These are phyloP conservation scores for Beauveria asiatica DNA, from an alignment of 2,329 filamentous ascomycete species.

Conservation along the genomic window DNA sequence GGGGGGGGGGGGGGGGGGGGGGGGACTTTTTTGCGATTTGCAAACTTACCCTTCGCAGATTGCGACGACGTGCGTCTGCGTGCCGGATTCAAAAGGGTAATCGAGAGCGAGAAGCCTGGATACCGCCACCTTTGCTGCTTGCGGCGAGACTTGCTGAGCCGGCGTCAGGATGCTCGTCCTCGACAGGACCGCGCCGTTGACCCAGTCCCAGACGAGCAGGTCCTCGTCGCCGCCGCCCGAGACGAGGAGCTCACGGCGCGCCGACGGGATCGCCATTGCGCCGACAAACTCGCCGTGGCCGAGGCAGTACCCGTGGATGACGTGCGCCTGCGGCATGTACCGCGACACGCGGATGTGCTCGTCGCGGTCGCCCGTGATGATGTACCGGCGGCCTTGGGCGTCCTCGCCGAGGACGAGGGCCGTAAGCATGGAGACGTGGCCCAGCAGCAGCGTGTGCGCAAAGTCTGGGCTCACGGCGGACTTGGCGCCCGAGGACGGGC, in stretches of 20 bases:
- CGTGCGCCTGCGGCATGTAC: constrained; percentile 70
- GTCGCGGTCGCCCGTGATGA: constrained; percentile 49
- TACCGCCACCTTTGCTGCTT: constrained; percentile 38
- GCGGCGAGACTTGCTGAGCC: constrained; percentile 29
- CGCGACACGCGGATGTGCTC: constrained; percentile 82
- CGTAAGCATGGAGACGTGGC: constrained; percentile 93
- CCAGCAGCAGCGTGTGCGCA: constrained; percentile 70
- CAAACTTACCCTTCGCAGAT: constrained; percentile 38
- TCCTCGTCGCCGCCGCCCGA: constrained; percentile 81
- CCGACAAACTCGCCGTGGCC: constrained; percentile 82
- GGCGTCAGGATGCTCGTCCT: constrained; percentile 43
- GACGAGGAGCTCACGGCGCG: constrained; percentile 54
- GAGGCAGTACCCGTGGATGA: constrained; percentile 84
- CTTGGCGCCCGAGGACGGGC: constrained; percentile 14
- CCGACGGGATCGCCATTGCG: constrained; percentile 57
- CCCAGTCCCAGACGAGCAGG: constrained; percentile 79
- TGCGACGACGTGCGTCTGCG: constrained; percentile 27
- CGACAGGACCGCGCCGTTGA: constrained; percentile 41
- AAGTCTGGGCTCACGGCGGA: constrained; percentile 43
- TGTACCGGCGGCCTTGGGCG: constrained; percentile 33
- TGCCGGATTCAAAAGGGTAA: constrained; percentile 21
- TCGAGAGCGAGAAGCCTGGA: constrained; percentile 30
- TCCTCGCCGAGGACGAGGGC: constrained; percentile 51
- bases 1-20: too few relatives aligned
- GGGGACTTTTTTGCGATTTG: too few relatives aligned